These are phyloP conservation scores for Sphaerulina musiva DNA, from an alignment of 2,329 filamentous ascomycete species.

Conservation along the genomic window DNA sequence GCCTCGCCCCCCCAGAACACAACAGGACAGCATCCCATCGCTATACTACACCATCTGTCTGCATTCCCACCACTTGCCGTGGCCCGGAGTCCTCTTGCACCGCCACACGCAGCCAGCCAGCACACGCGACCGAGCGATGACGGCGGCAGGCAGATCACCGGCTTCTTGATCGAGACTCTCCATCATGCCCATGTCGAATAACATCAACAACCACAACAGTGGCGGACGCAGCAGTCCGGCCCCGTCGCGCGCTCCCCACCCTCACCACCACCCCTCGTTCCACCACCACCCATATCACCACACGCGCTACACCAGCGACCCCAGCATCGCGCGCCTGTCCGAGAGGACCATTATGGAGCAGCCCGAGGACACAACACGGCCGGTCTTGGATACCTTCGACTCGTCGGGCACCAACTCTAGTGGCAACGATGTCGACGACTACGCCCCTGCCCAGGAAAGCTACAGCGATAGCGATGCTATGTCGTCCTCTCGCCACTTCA, in stretches of 20 bases:
- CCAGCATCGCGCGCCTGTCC: constrained; percentile 10
- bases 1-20: no score
- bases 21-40: background rate
- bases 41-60: background rate
- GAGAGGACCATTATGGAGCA: constrained; percentile 31
- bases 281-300: background rate
- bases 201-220: background rate
- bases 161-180: constrained; percentile 4
- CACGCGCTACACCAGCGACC: constrained; percentile 21
- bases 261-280: background rate
- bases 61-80: background rate
- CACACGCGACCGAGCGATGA: constrained; percentile 4
- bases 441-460: constrained; percentile 16
- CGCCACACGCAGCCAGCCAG: constrained; percentile 1
- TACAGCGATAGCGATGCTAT: constrained; percentile 28
- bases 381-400: constrained; percentile 30
- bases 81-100: background rate
- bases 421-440: constrained; percentile 23
- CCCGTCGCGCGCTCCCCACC: constrained; percentile 10
- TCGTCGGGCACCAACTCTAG: constrained; percentile 29
- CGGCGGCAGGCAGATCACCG: background rate
- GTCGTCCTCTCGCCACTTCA: constrained; percentile 24
- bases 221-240: constrained; percentile 1
- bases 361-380: constrained; percentile 19
- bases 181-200: background rate